Evolutionary conservation across 2,329 filamentous ascomycete genomes (phyloP).

Genomic region (Lecanicillium sp.): DNA sequence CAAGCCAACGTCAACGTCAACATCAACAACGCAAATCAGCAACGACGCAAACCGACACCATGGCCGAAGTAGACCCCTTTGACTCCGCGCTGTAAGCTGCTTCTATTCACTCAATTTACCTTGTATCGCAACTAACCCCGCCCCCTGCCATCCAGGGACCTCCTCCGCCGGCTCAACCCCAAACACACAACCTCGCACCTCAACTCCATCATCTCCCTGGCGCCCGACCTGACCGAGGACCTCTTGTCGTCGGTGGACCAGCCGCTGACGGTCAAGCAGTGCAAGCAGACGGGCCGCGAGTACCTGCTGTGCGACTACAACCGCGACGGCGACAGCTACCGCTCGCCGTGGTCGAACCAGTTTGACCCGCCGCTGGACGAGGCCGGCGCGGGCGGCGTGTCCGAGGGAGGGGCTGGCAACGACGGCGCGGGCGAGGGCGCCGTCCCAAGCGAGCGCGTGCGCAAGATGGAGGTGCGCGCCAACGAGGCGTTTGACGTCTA

Average conservation of each 20-base stretch:
- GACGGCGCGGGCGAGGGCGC: conserved; percentile 68
- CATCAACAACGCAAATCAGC: not conserved
- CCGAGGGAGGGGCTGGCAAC: conserved; percentile 35
- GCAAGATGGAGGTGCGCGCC: conserved; percentile 87
- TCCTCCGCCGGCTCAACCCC: conserved; percentile 94
- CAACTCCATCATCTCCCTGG: conserved; percentile 77
- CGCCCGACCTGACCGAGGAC: conserved; percentile 91
- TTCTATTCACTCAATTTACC: conserved; percentile 9
- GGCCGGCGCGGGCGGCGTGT: conserved; percentile 35
- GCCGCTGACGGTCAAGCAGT: conserved; percentile 78
- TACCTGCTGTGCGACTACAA: conserved; percentile 99
- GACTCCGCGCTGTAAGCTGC: conserved; percentile 65
- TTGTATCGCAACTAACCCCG: conserved; percentile 3
- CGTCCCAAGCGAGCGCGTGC: conserved; percentile 80
- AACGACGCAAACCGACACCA: conserved; percentile 15
- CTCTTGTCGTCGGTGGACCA: conserved; percentile 97
- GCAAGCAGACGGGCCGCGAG: conserved; percentile 82
- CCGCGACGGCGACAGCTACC: conserved; percentile 95
- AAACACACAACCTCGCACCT: conserved; percentile 87
- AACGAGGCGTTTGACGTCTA: conserved; percentile 98
- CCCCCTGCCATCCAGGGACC: conserved; percentile 56
- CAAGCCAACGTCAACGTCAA: not conserved
- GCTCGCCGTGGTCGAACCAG: conserved; percentile 97
- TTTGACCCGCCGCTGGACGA: conserved; percentile 84
- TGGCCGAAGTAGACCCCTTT: conserved; percentile 56